Percentiles rank a stretch among this genome's conserved stretches.
These are phyloP conservation scores for Thalassiosira gravida DNA, from an alignment of 352 stramenopile species.

Conservation along the genomic window DNA sequence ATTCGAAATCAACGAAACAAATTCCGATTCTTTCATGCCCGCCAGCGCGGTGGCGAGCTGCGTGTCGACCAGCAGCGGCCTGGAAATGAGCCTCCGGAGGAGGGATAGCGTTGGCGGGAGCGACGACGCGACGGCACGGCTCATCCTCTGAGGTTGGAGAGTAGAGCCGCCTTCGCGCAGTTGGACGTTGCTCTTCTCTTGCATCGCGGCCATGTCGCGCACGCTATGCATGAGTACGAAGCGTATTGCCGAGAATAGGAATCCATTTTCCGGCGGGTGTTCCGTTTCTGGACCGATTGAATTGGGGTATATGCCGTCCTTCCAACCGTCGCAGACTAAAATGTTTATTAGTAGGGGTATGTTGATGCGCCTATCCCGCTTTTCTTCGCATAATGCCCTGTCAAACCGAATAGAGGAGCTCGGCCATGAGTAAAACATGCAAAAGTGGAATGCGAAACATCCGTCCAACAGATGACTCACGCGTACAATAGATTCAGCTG, in stretches of 20 bases:
- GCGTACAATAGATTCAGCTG: conserved; percentile 70
- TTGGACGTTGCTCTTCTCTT: conserved; percentile 7
- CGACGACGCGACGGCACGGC: conserved; percentile 65
- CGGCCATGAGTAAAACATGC: too few species aligned
- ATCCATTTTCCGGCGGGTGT: background rate
- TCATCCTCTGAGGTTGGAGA: conserved; percentile 57
- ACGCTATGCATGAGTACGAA: conserved; percentile 78
- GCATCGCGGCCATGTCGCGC: conserved; percentile 51
- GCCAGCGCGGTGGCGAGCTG: conserved; percentile 51
- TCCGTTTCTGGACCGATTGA: background rate
- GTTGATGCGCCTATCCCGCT: conserved; percentile 77
- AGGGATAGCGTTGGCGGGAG: conserved; percentile 71
- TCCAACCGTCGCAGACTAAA: conserved; percentile 47
- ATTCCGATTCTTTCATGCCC: conserved; percentile 69
- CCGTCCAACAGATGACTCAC: too few species aligned
- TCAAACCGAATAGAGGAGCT: too few species aligned
- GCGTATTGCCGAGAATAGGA: conserved; percentile 55
- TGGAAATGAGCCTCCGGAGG: conserved; percentile 69
- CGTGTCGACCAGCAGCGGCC: conserved; percentile 61
- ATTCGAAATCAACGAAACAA: conserved; percentile 57
- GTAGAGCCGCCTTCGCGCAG: too few species aligned
- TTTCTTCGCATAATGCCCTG: conserved; percentile 69
- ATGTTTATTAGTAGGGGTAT: conserved; percentile 66
- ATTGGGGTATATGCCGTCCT: conserved; percentile 33
- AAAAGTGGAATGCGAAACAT: too few species aligned